These are phyloP conservation scores for Phalaenopsis aphrodite DNA, from an alignment of 106 monocot species.

Conservation along the genomic window DNA sequence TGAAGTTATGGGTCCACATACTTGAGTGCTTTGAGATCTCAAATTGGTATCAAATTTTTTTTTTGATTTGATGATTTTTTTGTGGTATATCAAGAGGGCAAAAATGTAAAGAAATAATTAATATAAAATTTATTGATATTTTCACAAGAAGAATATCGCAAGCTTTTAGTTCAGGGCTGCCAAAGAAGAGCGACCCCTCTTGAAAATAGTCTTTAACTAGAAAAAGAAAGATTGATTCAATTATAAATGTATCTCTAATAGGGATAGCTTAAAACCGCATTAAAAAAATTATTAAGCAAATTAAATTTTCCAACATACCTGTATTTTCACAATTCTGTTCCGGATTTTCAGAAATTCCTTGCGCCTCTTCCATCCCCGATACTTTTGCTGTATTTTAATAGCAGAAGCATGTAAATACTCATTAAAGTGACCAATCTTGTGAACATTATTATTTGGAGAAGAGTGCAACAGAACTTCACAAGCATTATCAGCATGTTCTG, in stretches of 20 bases:
- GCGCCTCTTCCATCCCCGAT: constrained; percentile 33
- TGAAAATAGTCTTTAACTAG: background rate
- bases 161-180: background rate
- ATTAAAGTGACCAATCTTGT: constrained; percentile 12
- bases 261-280: background rate
- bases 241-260: background rate
- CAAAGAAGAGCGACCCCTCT: background rate
- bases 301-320: background rate
- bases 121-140: background rate
- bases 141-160: background rate
- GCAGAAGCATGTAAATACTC: constrained; percentile 25
- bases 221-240: background rate
- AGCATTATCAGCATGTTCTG: constrained; percentile 5
- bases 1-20: too few species aligned
- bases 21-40: too few species aligned
- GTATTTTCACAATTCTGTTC: constrained; percentile 31
- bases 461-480: constrained; percentile 14
- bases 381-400: constrained; percentile 41
- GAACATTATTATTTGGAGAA: constrained; percentile 1
- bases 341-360: constrained; percentile 39
- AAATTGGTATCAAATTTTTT: too few species aligned
- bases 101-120: too few species aligned
- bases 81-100: too few species aligned
- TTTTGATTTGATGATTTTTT: too few species aligned
- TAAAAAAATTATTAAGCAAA: background rate